Evolutionary conservation across 2,329 filamentous ascomycete species (phyloP).

Genomic region (Exophiala xenobiotica): DNA sequence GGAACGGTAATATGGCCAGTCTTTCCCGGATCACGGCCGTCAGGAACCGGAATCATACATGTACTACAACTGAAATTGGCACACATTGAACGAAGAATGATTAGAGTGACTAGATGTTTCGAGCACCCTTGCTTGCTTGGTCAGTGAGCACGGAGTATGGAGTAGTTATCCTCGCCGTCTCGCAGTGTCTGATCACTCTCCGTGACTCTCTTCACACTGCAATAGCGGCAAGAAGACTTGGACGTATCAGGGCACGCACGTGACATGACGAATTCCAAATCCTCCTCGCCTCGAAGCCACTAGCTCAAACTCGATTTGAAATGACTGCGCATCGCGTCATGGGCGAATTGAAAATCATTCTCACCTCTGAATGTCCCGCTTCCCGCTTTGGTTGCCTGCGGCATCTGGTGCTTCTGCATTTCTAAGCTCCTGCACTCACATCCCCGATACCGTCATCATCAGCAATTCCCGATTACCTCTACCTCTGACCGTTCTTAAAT

Average conservation of each 20-base stretch:
- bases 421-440: constrained; percentile 12
- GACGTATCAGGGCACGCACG: neutral
- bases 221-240: neutral
- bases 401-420: constrained; percentile 4
- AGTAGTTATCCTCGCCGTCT: no score
- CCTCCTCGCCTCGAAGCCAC: no score
- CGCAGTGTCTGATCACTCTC: no score
- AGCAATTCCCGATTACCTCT: constrained; percentile 1
- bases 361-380: neutral
- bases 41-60: constrained; percentile 6
- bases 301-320: no score
- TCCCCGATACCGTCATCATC: constrained; percentile 10
- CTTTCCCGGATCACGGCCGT: constrained; percentile 10
- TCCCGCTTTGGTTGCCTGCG: neutral
- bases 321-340: neutral
- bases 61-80: constrained; percentile 3
- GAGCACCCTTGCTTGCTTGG: neutral
- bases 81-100: neutral
- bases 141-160: no score
- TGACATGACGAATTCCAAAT: neutral
- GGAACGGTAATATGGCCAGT: constrained; percentile 2
- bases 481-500: neutral
- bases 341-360: no score
- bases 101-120: neutral
- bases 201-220: no score